These are phyloP conservation scores for Oehlia diaphana DNA, from an alignment of 192 early-diverging fungal genomes.

Conservation along the genomic window DNA sequence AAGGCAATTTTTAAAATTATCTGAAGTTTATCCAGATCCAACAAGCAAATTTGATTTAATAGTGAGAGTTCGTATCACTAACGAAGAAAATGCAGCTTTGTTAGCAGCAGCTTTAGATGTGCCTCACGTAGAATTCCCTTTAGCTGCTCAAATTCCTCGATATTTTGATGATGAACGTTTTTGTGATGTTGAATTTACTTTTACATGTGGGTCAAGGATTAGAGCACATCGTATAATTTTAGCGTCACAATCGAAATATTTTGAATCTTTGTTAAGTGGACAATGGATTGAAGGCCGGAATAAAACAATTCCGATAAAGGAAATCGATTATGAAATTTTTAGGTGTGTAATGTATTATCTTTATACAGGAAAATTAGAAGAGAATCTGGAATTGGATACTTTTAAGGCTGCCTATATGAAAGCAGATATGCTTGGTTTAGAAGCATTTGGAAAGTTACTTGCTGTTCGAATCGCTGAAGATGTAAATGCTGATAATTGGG, in stretches of 20 bases:
- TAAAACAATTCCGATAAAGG: constrained; percentile 11
- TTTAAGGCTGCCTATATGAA: constrained; percentile 13
- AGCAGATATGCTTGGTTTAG: constrained; percentile 19
- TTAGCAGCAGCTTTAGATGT: background rate
- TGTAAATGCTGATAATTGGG: constrained; percentile 23
- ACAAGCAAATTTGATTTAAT: constrained; percentile 16
- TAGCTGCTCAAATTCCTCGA: constrained; percentile 1
- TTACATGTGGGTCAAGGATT: constrained; percentile 7
- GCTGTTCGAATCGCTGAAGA: constrained; percentile 14
- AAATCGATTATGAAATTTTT: constrained; percentile 20
- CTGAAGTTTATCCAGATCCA: constrained; percentile 7
- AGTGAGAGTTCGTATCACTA: constrained; percentile 18
- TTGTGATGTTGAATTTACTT: constrained; percentile 21
- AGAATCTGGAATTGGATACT: constrained; percentile 19
- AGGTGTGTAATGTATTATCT: constrained; percentile 14
- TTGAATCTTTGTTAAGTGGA: constrained; percentile 16
- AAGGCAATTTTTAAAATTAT: constrained; percentile 20
- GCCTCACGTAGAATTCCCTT: constrained; percentile 1
- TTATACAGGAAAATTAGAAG: constrained; percentile 22
- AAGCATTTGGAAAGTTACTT: constrained; percentile 17
- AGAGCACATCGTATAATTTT: constrained; percentile 25
- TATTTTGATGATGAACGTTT: constrained; percentile 21
- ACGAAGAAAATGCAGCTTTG: constrained; percentile 11
- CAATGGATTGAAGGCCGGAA: constrained; percentile 17
- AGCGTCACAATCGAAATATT: constrained; percentile 16